Evolutionary conservation across 192 early-diverging fungal species (phyloP).

Genomic region (Podila horticola): DNA sequence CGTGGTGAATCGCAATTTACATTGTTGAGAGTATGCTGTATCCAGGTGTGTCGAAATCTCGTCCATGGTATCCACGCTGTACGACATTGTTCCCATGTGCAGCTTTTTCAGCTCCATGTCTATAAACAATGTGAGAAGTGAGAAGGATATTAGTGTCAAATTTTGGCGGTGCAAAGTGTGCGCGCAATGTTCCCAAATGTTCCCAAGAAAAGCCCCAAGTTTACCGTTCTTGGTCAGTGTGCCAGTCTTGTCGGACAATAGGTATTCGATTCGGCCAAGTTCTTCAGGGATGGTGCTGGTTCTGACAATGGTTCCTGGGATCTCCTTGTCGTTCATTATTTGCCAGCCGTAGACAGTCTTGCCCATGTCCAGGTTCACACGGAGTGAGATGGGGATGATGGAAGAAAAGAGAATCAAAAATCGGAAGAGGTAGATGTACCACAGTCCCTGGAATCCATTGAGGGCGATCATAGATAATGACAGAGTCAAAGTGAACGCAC

Average conservation of each 20-base stretch:
- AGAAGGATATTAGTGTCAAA: background rate
- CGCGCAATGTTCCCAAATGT: background rate
- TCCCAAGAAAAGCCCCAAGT: background rate
- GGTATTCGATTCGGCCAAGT: constrained; percentile 92
- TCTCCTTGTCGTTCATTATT: constrained; percentile 89
- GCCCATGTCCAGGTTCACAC: constrained; percentile 97
- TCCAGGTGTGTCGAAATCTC: constrained; percentile 81
- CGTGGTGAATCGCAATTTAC: constrained; percentile 10
- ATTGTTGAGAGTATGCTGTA: constrained; percentile 56
- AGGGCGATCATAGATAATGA: constrained; percentile 90
- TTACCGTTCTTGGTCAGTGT: constrained; percentile 93
- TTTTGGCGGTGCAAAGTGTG: background rate
- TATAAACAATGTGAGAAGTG: constrained; percentile 17
- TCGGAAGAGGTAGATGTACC: constrained; percentile 92
- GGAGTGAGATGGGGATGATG: constrained; percentile 94
- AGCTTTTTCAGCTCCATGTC: constrained; percentile 97
- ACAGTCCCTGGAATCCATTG: constrained; percentile 88
- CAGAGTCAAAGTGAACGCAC: constrained; percentile 82
- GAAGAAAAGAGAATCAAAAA: constrained; percentile 96
- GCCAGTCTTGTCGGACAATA: constrained; percentile 96
- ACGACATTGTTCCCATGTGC: constrained; percentile 97
- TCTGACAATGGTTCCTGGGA: constrained; percentile 87
- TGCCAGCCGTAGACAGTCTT: constrained; percentile 92
- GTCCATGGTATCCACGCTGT: constrained; percentile 88
- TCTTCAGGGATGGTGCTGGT: constrained; percentile 97